Base-by-base conservation (phyloP, 2,329 filamentous ascomycete species). In the Cytospora leucostoma region DNA sequence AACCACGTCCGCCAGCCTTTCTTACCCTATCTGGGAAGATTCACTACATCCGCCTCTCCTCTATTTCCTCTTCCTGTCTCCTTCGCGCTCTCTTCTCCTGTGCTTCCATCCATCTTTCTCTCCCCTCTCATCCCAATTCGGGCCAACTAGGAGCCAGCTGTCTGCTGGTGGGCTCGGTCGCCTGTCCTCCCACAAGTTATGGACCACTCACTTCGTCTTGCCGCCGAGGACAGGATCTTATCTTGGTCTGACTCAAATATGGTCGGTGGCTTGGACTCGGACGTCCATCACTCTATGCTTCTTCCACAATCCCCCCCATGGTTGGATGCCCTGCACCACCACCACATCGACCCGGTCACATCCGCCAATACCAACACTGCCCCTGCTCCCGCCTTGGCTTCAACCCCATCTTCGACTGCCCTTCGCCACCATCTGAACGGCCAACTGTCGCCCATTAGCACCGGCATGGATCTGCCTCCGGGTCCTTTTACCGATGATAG, bases 371-470 rank as follows among this genome's bases (percentile, higher is more conserved):
- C 56, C 37, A 58, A 35, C 19, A 32, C 54, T 21, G 57, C 62
- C 34, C 62, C 37, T 33, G 52, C 49, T 19, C 53, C 65, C 11
- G 57, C 65, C 44, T 73, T 75, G 7, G 71, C 75, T 19, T 76
- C 75, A 19, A 70, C 73, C 38, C 67, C 71, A 12, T 71, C 71
- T 11, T 66, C 70, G 13, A 50, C 63, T 56, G 64, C 68, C 40
- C 68, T 69, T 38, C 71, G 70, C 56, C 69, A 73, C 34, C 65
- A 70, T 33, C 77, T 77, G 40, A 76, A 77, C 13, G 79, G 80
- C 51, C 83, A 83, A 68, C 72, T 84, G 62, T 85, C 83, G 44
- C 83, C 83, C 49, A 76, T 81, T 68, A 85, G 82, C 72, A 79
- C 79, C 63, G 79, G 77, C 65, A 76, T 82, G 71, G 80, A 83